phyloP scores from a whole-genome alignment of 164 flowering plant species.

The Aristolochia californica region DNA sequence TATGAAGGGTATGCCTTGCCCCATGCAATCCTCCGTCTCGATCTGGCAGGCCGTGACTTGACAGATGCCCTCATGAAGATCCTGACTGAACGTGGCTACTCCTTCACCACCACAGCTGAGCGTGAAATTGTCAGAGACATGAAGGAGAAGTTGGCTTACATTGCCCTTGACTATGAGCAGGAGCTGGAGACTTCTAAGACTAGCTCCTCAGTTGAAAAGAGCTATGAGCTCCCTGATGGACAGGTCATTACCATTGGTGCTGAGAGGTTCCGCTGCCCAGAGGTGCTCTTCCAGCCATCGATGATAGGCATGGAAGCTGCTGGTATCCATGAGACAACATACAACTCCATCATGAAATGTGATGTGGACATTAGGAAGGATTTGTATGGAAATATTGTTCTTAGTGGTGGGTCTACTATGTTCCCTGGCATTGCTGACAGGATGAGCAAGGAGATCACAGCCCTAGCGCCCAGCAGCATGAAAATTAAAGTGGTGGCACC shows the following conservation, averaged over 20 bases:
- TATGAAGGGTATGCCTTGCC: conserved; percentile 36
- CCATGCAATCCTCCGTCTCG: conserved; percentile 32
- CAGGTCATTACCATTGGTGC: conserved; percentile 33
- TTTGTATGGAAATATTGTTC: conserved; percentile 30
- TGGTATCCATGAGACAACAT: conserved; percentile 34
- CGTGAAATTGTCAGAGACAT: conserved; percentile 42
- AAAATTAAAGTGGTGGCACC: conserved; percentile 37
- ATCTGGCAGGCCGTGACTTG: conserved; percentile 27
- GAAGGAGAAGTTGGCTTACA: conserved; percentile 51
- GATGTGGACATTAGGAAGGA: conserved; percentile 36
- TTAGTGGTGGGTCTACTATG: conserved; percentile 37
- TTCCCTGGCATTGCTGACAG: conserved; percentile 32
- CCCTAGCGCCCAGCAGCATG: conserved; percentile 37
- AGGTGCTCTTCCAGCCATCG: conserved; percentile 35
- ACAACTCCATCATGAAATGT: conserved; percentile 33
- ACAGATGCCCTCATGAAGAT: conserved; percentile 27
- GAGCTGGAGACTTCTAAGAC: conserved; percentile 24
- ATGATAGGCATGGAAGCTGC: conserved; percentile 36
- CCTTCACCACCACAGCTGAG: conserved; percentile 27
- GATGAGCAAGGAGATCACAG: conserved; percentile 34
- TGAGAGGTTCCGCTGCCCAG: conserved; percentile 32
- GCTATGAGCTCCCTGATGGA: conserved; percentile 28
- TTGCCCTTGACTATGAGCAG: conserved; percentile 28
- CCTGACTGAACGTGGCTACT: conserved; percentile 25
- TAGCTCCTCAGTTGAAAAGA: conserved; percentile 26